phyloP scores from a whole-genome alignment of 2,329 filamentous ascomycete species.

The Penicillium sp. region DNA sequence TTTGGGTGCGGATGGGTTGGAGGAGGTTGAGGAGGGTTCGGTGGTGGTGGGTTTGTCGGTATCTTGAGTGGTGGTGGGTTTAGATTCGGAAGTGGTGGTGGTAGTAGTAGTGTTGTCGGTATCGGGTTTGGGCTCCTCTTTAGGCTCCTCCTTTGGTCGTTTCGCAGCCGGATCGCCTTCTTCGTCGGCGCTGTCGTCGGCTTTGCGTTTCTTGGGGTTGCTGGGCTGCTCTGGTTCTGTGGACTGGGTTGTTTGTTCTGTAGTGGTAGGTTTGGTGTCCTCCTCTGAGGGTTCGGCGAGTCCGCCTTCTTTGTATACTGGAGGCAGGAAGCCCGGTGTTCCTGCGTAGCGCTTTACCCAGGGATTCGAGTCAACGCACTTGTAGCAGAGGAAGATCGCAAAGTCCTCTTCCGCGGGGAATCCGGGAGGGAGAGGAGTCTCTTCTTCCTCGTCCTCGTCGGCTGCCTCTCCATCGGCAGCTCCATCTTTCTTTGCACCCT shows the following conservation, averaged over 20 bases:
- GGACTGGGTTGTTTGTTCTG: too few relatives aligned
- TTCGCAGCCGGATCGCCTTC: too few relatives aligned
- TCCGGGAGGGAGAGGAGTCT: conserved; percentile 68
- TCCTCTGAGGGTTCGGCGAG: conserved; percentile 6
- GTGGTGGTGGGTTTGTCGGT: too few relatives aligned
- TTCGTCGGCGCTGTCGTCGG: too few relatives aligned
- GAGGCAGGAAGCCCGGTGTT: conserved; percentile 65
- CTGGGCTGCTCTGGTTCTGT: neutral
- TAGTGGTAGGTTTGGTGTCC: too few relatives aligned
- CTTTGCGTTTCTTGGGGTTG: too few relatives aligned
- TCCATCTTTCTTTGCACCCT: conserved; percentile 13
- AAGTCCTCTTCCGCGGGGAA: conserved; percentile 88
- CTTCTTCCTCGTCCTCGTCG: conserved; percentile 46
- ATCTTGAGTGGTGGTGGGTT: conserved; percentile 4
- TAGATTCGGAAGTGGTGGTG: too few relatives aligned
- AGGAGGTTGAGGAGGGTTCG: too few relatives aligned
- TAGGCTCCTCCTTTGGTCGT: too few relatives aligned
- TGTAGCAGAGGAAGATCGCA: conserved; percentile 89
- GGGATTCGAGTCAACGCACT: conserved; percentile 75
- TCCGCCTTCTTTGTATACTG: conserved; percentile 50
- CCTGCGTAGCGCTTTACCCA: conserved; percentile 89
- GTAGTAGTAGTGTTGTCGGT: too few relatives aligned
- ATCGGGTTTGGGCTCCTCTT: too few relatives aligned
- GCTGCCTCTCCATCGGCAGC: conserved; percentile 21
- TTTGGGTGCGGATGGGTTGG: conserved; percentile 42